phyloP scores from a whole-genome alignment of 768 basidiomycete genomes.

The Asterophora parasitica region DNA sequence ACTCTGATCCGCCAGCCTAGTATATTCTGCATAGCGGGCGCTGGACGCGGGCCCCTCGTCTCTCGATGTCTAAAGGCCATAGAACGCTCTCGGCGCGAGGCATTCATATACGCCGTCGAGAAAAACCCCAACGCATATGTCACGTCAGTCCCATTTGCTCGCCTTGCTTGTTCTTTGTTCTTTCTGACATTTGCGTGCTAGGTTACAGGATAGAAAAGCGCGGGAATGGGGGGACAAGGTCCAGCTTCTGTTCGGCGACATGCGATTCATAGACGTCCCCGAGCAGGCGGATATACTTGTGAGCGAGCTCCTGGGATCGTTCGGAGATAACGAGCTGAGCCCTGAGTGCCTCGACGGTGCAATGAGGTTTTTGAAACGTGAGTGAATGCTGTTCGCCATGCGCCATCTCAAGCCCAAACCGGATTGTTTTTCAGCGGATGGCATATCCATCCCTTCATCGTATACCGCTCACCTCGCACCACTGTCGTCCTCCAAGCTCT shows the following conservation, averaged over 20 bases:
- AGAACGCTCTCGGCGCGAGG: conserved; percentile 55
- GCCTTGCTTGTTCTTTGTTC: background rate
- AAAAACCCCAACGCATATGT: conserved; percentile 96
- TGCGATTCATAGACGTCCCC: conserved; percentile 79
- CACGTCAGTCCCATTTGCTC: conserved; percentile 58
- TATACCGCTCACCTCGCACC: conserved; percentile 96
- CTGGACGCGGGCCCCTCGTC: conserved; percentile 91
- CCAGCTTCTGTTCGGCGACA: conserved; percentile 87
- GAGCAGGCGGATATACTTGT: conserved; percentile 91
- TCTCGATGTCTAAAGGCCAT: conserved; percentile 78
- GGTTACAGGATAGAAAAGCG: conserved; percentile 77
- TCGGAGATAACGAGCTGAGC: conserved; percentile 97
- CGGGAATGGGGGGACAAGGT: conserved; percentile 83
- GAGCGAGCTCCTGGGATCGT: conserved; percentile 93
- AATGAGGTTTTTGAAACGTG: conserved; percentile 88
- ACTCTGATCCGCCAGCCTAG: conserved; percentile 33
- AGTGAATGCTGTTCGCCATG: conserved; percentile 21
- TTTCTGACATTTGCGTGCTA: conserved; percentile 27
- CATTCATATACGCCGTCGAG: conserved; percentile 82
- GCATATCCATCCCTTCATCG: conserved; percentile 93
- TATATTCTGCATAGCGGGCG: conserved; percentile 87
- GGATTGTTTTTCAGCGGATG: conserved; percentile 55
- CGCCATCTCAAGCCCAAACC: background rate
- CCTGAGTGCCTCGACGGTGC: conserved; percentile 98
- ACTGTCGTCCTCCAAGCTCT: conserved; percentile 88